Base-by-base conservation (phyloP, 164 flowering plant genomes). In the Brasenia schreberi region DNA sequence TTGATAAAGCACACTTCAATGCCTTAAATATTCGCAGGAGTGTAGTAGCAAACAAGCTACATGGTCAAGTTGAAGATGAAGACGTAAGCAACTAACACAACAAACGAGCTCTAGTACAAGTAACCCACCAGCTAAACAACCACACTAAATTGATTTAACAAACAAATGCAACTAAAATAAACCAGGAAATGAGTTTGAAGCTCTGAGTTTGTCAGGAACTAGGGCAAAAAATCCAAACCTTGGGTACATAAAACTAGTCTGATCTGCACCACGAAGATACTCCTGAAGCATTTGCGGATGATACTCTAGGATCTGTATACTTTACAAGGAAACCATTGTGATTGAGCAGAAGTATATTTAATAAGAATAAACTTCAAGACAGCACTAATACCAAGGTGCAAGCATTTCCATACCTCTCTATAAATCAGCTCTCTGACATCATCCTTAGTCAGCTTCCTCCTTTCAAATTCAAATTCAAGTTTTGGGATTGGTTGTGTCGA, bases 281-380 rank as follows among this genome's bases (percentile, higher is more conserved):
- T 83, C 87, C 70, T 83, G 81, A 66, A 85, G 79, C 82, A 87
- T 81, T 70, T 85, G 86, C 16, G 92, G 89, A 78, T 85, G 89
- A 75, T 85, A 85, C 76, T 87, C 92, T 61, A 87, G 67, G 71
- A 85, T 80, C 84, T 56, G 59, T 56, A 11, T 56, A 2, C 59
- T 56, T 56, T 56, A 11, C n/a, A 56, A 56, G n/a, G 59, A 56
- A 56, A 56, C 16, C n/a, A 11, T 17, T 56, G 12, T 56, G 27
- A 23, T 56, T 17, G n/a, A 17, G 12, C 12, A 56, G n/a, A 56
- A 56, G n/a, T 56, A 17, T 56, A 11, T 11, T 56, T 56, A 56
- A 11, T 56, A 17, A 56, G n/a, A 56, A 17, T 17, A 11, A 56
- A 11, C 12, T 11, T 56, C n/a, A 56, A 17, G 59, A 17, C 59